Evolutionary conservation across 1,284 basidiomycete genomes (phyloP).

Genomic region (Athelia psychrophila): DNA sequence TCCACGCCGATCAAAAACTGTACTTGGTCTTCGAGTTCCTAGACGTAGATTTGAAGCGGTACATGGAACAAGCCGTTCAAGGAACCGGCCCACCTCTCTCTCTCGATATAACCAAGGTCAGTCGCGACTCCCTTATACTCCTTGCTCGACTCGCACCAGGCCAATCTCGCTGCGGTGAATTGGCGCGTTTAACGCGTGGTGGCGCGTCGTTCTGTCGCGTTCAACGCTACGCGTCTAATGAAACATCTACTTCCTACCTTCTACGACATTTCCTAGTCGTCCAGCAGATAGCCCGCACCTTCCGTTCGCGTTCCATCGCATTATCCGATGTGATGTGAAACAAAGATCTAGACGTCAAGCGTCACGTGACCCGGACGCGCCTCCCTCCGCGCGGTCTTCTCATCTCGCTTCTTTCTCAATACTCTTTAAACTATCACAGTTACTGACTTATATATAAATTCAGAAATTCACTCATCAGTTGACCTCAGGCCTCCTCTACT

Average conservation of each 20-base stretch:
- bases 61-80: constrained; percentile 86
- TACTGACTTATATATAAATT: constrained; percentile 2
- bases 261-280: no score
- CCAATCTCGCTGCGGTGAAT: background rate
- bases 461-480: constrained; percentile 93
- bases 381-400: no score
- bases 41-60: constrained; percentile 93
- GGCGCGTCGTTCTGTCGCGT: background rate
- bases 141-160: background rate
- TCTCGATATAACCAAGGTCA: constrained; percentile 84
- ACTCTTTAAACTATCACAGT: constrained; percentile 18
- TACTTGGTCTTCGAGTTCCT: constrained; percentile 97
- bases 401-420: constrained; percentile 15
- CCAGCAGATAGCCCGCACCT: no score
- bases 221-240: no score
- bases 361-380: no score
- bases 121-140: background rate
- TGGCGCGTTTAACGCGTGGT: constrained; percentile 15
- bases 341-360: no score
- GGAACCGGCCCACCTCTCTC: constrained; percentile 67
- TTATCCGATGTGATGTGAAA: no score
- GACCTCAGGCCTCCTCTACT: constrained; percentile 87
- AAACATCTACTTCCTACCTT: no score
- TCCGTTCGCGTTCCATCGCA: no score
- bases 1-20: constrained; percentile 95